Evolutionary conservation across 805 yeast genomes (phyloP).

Genomic region (Spathaspora passalidarum): DNA sequence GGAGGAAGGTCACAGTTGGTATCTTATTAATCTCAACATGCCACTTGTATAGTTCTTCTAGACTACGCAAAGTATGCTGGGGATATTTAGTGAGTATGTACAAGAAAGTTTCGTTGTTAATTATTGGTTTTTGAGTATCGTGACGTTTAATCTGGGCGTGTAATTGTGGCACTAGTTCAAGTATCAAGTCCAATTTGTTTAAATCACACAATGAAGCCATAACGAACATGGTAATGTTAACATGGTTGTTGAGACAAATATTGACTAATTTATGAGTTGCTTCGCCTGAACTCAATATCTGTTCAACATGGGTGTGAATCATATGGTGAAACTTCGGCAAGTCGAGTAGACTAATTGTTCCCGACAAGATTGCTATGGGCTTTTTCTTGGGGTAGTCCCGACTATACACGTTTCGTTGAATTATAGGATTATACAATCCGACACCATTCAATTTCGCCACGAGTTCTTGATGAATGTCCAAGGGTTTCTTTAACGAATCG

Average conservation of each 20-base stretch:
- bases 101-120: neutral
- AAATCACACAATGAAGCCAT: constrained; percentile 17
- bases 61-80: neutral
- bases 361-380: constrained; percentile 26
- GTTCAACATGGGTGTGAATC: constrained; percentile 15
- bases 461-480: constrained; percentile 13
- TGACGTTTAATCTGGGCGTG: neutral
- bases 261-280: constrained; percentile 3
- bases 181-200: neutral
- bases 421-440: constrained; percentile 21
- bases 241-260: neutral
- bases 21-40: neutral
- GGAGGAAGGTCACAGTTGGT: neutral
- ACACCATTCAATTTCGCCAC: constrained; percentile 3
- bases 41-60: neutral
- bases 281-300: constrained; percentile 5
- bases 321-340: constrained; percentile 28
- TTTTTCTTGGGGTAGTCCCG: constrained; percentile 11
- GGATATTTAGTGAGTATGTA: neutral
- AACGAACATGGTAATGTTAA: constrained; percentile 16
- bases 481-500: constrained; percentile 4
- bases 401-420: constrained; percentile 25
- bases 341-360: constrained; percentile 24
- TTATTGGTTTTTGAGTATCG: neutral
- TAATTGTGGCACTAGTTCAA: neutral